Conservation (phyloP, 2,329 filamentous ascomycete genomes). For the Fusarium bactridioides region DNA sequence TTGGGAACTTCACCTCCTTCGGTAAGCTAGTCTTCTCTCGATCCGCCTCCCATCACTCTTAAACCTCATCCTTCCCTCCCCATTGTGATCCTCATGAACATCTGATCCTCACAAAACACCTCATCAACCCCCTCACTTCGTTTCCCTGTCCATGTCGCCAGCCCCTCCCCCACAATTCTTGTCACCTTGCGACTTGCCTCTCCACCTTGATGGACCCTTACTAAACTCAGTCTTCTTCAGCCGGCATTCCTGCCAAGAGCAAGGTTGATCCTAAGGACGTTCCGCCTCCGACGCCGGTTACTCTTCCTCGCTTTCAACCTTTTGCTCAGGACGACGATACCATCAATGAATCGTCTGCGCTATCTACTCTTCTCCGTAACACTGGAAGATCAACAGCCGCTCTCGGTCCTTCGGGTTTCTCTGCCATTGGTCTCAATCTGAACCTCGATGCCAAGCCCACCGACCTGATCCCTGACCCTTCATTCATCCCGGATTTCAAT, state of each 20-base stretch:
- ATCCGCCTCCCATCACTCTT: neutral
- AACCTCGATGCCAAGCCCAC: conserved; percentile 57
- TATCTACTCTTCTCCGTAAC: conserved; percentile 61
- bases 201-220: conserved; percentile 29
- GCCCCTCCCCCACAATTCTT: conserved; percentile 21
- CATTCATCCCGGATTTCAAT: conserved; percentile 61
- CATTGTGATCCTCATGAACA: neutral
- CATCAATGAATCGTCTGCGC: conserved; percentile 45
- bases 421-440: conserved; percentile 66
- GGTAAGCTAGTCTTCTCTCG: conserved; percentile 45
- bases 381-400: conserved; percentile 58
- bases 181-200: conserved; percentile 14
- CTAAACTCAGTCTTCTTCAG: conserved; percentile 36
- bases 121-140: conserved; percentile 30
- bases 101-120: conserved; percentile 27
- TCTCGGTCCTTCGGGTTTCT: conserved; percentile 57
- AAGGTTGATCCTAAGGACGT: conserved; percentile 59
- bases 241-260: conserved; percentile 40
- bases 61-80: neutral
- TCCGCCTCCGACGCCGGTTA: conserved; percentile 64
- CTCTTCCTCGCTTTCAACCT: conserved; percentile 57
- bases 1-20: conserved; percentile 52
- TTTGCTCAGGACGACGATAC: conserved; percentile 44
- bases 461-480: conserved; percentile 62
- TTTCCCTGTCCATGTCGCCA: conserved; percentile 3